phyloP scores from a whole-genome alignment of 192 early-diverging fungal species.

The Backusella tuberculispora region DNA sequence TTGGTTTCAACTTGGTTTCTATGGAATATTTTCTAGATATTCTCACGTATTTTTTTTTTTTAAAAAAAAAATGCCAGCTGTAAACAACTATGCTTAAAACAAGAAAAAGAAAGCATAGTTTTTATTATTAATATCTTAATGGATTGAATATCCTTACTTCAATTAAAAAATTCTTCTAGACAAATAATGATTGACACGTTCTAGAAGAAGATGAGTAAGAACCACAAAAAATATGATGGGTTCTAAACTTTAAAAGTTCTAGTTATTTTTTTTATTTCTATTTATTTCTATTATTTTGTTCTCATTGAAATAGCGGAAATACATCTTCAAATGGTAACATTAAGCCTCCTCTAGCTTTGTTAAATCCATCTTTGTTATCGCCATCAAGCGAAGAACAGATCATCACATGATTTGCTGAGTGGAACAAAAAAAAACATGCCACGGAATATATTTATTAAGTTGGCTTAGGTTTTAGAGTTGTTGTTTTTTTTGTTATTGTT shows the following conservation, averaged over 20 bases:
- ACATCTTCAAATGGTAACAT: not conserved
- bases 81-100: not conserved
- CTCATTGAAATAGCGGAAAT: not conserved
- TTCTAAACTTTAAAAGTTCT: not conserved
- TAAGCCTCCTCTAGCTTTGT: not conserved
- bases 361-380: not conserved
- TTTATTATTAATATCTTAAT: not conserved
- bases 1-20: not conserved
- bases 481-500: too few relatives aligned
- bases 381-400: not conserved
- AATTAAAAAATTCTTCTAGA: not conserved
- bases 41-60: not conserved
- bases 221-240: not conserved
- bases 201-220: not conserved
- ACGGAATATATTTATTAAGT: too few relatives aligned
- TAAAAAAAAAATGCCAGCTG: not conserved
- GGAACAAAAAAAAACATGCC: too few relatives aligned
- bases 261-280: not conserved
- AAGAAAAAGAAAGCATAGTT: not conserved
- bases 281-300: too few relatives aligned
- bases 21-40: slow-evolving; percentile 13
- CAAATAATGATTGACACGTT: not conserved
- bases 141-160: not conserved
- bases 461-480: too few relatives aligned
- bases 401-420: too few relatives aligned